Conservation (phyloP, 2,329 filamentous ascomycete species). For the Fusarium sp. region DNA sequence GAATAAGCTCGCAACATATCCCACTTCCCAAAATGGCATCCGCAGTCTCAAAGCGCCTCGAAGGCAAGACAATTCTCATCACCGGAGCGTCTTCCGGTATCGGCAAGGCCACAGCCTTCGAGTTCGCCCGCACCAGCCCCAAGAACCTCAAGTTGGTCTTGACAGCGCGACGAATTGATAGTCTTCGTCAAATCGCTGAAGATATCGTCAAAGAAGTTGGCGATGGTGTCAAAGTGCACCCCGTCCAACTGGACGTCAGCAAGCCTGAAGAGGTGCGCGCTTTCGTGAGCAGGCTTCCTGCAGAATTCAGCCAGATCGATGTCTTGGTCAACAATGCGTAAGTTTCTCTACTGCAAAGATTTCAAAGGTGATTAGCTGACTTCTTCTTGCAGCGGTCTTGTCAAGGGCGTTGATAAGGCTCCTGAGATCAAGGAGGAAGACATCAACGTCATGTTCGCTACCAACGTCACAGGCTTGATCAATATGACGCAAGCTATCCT, state of each 20-base stretch:
- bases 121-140: conserved; percentile 89
- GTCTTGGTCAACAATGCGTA: conserved; percentile 96
- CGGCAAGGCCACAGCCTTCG: conserved; percentile 80
- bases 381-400: conserved; percentile 72
- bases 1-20: neutral
- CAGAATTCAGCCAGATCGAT: conserved; percentile 84
- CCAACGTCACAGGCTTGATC: conserved; percentile 94
- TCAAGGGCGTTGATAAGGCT: conserved; percentile 86
- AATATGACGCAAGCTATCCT: conserved; percentile 94
- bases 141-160: conserved; percentile 83
- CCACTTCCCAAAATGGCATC: conserved; percentile 55
- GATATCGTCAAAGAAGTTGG: conserved; percentile 83
- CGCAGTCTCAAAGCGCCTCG: conserved; percentile 81
- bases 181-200: conserved; percentile 77
- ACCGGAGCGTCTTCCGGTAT: conserved; percentile 96
- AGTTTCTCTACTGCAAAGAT: conserved; percentile 47
- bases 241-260: conserved; percentile 87
- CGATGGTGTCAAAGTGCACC: conserved; percentile 80
- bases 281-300: conserved; percentile 79
- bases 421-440: conserved; percentile 87
- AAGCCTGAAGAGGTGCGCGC: conserved; percentile 76
- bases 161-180: conserved; percentile 84
- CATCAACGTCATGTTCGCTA: conserved; percentile 86
- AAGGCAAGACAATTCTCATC: conserved; percentile 91
- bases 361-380: fast-evolving